Base-by-base conservation (phyloP, 2,329 filamentous ascomycete genomes). In the Aureobasidium sp. region DNA sequence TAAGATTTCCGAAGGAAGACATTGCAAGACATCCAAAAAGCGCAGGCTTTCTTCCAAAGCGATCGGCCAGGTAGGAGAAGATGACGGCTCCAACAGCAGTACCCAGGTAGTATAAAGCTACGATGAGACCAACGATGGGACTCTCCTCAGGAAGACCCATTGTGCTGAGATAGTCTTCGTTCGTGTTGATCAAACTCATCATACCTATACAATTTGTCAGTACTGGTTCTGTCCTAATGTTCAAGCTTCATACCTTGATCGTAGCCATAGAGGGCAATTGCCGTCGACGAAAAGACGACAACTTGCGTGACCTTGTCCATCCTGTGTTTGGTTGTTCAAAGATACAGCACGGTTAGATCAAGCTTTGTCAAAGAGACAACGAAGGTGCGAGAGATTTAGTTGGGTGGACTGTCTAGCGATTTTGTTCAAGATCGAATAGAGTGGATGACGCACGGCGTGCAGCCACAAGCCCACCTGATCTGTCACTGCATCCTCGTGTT, bases 21-120 rank as follows among this genome's bases (percentile, higher is more conserved):
- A 77, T 80, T 0, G 78, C 77, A 9, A 86, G 74, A 67, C 81
- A 85, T 11, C 74, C 73, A 65, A 84, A 83, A 45, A 87, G 82
- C 20, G 78, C 78, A 37, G 76, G 77, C 69, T 83, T 85, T 12
- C 83, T 76, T 8, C 83, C 83, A 55, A 76, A 75, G 48, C 69
- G 73, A 66, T 86, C 83, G 6, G 82, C 81, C 25, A 81, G 72
- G 67, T 74, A 78, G n/a, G 80, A 83, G 64, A 84, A 83, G 22
- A 84, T 65, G 0, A 85, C 78, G 2, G 83, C 81, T 15, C 84
- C 83, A 3, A 81, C 70, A 3, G 82, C 77, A 66, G 82, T 85
- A n/a, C 83, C 83, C 6, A 86, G 78, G 66, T 86, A 86, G 74
- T 86, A 86, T 34, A 86, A 76, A 2, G 81, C 81, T 17, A 86